These are phyloP conservation scores for Draba incana DNA, from an alignment of 345 rosid genomes.

Conservation along the genomic window DNA sequence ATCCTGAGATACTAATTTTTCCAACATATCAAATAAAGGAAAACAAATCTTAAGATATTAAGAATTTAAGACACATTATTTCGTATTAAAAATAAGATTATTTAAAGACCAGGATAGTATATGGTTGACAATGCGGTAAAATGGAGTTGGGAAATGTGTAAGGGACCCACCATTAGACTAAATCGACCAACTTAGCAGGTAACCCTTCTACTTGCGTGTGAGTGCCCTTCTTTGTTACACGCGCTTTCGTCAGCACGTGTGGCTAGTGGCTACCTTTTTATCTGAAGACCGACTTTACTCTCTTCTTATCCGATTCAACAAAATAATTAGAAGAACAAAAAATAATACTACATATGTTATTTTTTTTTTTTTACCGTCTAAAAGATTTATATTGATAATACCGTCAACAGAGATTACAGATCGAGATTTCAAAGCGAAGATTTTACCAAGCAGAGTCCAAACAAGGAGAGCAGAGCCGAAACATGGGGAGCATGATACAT, in stretches of 20 bases:
- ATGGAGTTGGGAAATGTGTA: slow-evolving; percentile 35
- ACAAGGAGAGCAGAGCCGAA: no score
- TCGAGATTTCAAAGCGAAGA: no score
- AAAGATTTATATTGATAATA: no score
- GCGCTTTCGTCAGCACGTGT: slow-evolving; percentile 13
- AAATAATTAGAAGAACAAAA: no score
- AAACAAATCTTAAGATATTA: slow-evolving; percentile 1
- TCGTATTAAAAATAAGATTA: background rate
- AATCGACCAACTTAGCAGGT: slow-evolving; percentile 42
- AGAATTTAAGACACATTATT: background rate
- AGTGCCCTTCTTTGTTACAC: slow-evolving; percentile 3
- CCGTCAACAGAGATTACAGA: no score
- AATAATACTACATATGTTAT: no score
- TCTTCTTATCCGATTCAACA: no score
- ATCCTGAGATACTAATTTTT: slow-evolving; percentile 7
- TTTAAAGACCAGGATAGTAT: background rate
- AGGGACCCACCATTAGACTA: slow-evolving; percentile 33
- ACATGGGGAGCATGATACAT: no score
- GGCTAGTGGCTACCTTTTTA: background rate
- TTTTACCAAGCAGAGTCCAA: background rate
- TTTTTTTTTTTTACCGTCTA: no score
- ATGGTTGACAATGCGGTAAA: slow-evolving; percentile 32
- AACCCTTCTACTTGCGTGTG: slow-evolving; percentile 30
- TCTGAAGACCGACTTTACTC: background rate
- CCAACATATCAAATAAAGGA: no score